Percentiles rank a stretch among this genome's conserved stretches.
Evolutionary conservation across 768 basidiomycete genomes (phyloP).

Genomic region (Phlebiopsis flavidoalba): DNA sequence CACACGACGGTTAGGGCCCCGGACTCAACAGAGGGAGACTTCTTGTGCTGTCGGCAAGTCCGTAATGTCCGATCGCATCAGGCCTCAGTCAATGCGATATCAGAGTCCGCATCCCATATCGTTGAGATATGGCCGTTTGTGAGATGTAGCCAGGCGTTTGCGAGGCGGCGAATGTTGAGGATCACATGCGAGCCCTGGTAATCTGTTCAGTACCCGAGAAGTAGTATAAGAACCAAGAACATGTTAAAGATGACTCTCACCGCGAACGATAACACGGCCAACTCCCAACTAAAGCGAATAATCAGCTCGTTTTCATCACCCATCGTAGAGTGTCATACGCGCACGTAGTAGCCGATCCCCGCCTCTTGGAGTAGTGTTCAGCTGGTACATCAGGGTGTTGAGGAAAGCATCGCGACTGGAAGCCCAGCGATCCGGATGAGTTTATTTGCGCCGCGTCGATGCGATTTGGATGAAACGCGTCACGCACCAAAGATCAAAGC

Average conservation of each 20-base stretch:
- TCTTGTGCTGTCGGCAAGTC: not conserved
- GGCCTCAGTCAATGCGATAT: not conserved
- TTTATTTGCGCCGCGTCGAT: not conserved
- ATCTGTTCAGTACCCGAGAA: not conserved
- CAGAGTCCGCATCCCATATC: not conserved
- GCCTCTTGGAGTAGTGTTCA: conserved; percentile 11
- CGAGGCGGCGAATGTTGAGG: conserved; percentile 3
- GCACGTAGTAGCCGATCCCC: conserved; percentile 17
- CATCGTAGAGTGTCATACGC: not conserved
- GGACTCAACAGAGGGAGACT: not conserved
- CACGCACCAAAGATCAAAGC: conserved; percentile 7
- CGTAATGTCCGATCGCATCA: not conserved
- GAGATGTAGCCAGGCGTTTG: not conserved
- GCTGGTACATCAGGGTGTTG: conserved; percentile 17
- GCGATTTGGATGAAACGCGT: not conserved
- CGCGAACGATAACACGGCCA: not conserved
- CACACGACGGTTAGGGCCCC: not conserved
- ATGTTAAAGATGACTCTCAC: not conserved
- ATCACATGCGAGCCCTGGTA: conserved; percentile 3
- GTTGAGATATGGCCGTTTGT: not conserved
- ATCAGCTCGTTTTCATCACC: not conserved
- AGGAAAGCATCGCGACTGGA: conserved; percentile 14
- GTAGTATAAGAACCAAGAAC: too few relatives aligned
- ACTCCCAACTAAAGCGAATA: not conserved
- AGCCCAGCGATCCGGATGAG: not conserved